phyloP scores from a whole-genome alignment of 169 alveolate genomes.

The Plasmodium coatneyi region DNA sequence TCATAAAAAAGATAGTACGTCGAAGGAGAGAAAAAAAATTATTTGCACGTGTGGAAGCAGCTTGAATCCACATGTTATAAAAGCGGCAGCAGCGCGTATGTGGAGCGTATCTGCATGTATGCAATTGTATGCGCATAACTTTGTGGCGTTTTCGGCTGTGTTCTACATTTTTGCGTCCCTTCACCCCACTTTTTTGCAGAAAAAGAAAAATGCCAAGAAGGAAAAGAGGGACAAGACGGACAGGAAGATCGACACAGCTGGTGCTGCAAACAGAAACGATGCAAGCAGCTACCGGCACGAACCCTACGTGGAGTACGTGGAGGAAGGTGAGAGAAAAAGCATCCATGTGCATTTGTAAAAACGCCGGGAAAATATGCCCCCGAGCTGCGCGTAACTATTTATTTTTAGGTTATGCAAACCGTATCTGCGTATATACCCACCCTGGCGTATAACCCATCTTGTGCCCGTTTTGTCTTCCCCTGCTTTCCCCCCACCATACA shows the following conservation, averaged over 20 bases:
- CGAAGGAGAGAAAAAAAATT: background rate
- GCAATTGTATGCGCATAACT: background rate
- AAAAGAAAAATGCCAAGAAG: slow-evolving; percentile 63
- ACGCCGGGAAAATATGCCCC: background rate
- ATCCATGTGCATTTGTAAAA: background rate
- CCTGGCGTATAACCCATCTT: background rate
- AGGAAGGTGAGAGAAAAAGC: slow-evolving; percentile 23
- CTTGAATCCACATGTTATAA: slow-evolving; percentile 10
- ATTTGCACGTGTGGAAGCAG: background rate
- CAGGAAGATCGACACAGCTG: background rate
- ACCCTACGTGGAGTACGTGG: slow-evolving; percentile 49
- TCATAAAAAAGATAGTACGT: slow-evolving; percentile 75
- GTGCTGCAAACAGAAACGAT: background rate
- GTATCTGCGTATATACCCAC: background rate
- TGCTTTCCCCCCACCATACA: background rate
- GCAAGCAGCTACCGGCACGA: background rate
- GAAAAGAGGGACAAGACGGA: slow-evolving; percentile 29
- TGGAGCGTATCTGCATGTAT: background rate
- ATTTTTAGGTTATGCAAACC: background rate
- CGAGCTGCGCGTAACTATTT: background rate
- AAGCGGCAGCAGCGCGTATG: background rate
- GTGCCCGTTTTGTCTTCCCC: background rate
- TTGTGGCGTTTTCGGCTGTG: background rate
- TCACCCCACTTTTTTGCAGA: slow-evolving; percentile 6
- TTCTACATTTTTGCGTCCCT: background rate